Base-by-base conservation (phyloP, 2,329 filamentous ascomycete species). In the Geosmithia putterillii region DNA sequence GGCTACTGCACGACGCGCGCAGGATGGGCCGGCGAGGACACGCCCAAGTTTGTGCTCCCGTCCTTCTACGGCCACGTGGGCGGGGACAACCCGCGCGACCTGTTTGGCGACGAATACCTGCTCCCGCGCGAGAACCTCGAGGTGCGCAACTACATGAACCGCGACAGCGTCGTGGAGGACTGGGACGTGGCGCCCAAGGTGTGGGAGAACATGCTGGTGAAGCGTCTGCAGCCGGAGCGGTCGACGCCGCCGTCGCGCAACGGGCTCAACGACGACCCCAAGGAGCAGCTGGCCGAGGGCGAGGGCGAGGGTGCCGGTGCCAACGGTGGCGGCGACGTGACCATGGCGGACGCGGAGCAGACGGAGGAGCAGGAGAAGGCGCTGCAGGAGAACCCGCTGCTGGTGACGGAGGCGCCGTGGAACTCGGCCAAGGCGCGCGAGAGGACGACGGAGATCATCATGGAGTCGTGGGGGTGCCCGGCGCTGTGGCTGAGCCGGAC, bases 21-120 rank as follows among this genome's bases (percentile, higher is more conserved):
- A 47, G 92, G 92, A 46, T 98, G 96, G 58, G 94, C 94, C 12
- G 92, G 94, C 58, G 94, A 98, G 75, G 92, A 98, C 66, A 83
- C 88, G 1, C 92, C 92, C 53, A 96, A 96, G 69, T 88, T 86
- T 23, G 81, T 96, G 45, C 75, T 94, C 46, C 89, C 90, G 22
- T 92, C 88, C 38, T 87, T 84, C 67, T 98, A 98, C 66, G 89
- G 85, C 44, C 67, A 73, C 56, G 55, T 73, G 44, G 72, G 61
- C 48, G 55, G 54, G 51, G 60, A 65, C 44, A 51, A 56, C 17
- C 70, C 74, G 41, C 67, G 65, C 22, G 70, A 79, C 45, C 70
- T 92, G 46, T 96, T 89, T 55, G 92, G 92, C 65, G 94, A 98
- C 60, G 90, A 95, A 62, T 81, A 83, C 51, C 81, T 95, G 56